A percentile compares a stretch with the other conserved stretches of the same genome.
Conservation (phyloP, 192 early-diverging fungal species). For the Geranomyces michiganensis region DNA sequence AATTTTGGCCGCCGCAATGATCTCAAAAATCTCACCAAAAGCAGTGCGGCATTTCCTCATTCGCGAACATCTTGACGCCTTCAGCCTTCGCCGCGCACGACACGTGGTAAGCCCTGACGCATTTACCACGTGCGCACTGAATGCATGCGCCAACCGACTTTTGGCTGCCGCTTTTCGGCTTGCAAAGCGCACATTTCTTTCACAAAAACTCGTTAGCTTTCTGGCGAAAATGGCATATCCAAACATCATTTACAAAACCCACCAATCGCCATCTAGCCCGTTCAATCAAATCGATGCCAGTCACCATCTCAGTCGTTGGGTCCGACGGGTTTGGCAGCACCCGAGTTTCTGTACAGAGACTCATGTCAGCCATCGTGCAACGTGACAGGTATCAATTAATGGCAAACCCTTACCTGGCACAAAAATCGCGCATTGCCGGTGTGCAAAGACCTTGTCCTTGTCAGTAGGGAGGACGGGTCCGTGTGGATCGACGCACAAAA, state of each 20-base stretch:
- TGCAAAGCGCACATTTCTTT: slow-evolving; percentile 54
- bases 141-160: slow-evolving; percentile 48
- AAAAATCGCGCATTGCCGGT: background rate
- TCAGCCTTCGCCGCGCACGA: slow-evolving; percentile 44
- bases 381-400: background rate
- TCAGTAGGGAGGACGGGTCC: slow-evolving; percentile 2
- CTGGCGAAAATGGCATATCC: background rate
- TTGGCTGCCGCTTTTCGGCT: slow-evolving; percentile 12
- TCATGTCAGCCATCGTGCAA: slow-evolving; percentile 31
- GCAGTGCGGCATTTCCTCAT: slow-evolving; percentile 1
- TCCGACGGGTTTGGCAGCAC: slow-evolving; percentile 22
- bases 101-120: slow-evolving; percentile 54
- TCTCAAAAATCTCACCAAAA: slow-evolving; percentile 17
- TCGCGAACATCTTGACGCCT: background rate
- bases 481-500: background rate
- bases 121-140: slow-evolving; percentile 57
- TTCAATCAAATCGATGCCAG: slow-evolving; percentile 42
- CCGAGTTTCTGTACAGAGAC: slow-evolving; percentile 41
- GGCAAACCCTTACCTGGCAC: background rate
- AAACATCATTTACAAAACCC: background rate
- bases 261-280: slow-evolving; percentile 48
- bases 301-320: slow-evolving; percentile 33
- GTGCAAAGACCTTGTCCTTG: slow-evolving; percentile 11
- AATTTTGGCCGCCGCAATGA: background rate
- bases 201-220: background rate